Evolutionary conservation across 345 rosid species (phyloP).

Genomic region (Tarenaya hassleriana): DNA sequence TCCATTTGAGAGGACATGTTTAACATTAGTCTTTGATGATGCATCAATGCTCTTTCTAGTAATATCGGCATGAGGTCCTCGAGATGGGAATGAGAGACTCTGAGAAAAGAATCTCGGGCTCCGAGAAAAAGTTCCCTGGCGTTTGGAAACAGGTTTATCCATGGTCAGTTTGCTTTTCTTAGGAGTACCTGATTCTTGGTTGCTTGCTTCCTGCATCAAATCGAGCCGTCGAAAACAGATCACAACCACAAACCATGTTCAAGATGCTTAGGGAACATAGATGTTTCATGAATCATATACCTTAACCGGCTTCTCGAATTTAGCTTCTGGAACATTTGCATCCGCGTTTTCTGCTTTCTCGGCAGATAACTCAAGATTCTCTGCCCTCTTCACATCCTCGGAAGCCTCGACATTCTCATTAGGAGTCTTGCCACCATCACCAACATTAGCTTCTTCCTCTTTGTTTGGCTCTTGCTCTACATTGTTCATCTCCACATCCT

Average conservation of each 20-base stretch:
- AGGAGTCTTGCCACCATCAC: conserved; percentile 18
- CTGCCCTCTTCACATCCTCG: conserved; percentile 27
- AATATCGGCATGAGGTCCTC: conserved; percentile 37
- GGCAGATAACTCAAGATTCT: conserved; percentile 25
- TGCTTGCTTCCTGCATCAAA: conserved; percentile 37
- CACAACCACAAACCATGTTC: conserved; percentile 10
- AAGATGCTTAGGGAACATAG: conserved; percentile 14
- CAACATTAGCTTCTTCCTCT: conserved; percentile 31
- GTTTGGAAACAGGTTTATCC: conserved; percentile 46
- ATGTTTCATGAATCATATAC: conserved; percentile 30
- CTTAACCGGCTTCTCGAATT: conserved; percentile 40
- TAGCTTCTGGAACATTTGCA: conserved; percentile 32
- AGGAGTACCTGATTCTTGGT: conserved; percentile 21
- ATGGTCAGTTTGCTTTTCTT: conserved; percentile 42
- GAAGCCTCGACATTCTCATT: conserved; percentile 26
- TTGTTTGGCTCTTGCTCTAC: conserved; percentile 29
- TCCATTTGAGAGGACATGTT: conserved; percentile 24
- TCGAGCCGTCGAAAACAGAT: conserved; percentile 7
- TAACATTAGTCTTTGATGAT: conserved; percentile 30
- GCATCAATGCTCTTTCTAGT: conserved; percentile 49
- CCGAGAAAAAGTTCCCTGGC: conserved; percentile 31
- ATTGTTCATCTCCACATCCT: conserved; percentile 33
- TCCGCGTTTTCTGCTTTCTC: conserved; percentile 22
- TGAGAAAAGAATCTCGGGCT: conserved; percentile 55
- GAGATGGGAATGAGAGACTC: conserved; percentile 64